phyloP scores from a whole-genome alignment of 2,329 filamentous ascomycete genomes.

The Hypoxylon sp. region DNA sequence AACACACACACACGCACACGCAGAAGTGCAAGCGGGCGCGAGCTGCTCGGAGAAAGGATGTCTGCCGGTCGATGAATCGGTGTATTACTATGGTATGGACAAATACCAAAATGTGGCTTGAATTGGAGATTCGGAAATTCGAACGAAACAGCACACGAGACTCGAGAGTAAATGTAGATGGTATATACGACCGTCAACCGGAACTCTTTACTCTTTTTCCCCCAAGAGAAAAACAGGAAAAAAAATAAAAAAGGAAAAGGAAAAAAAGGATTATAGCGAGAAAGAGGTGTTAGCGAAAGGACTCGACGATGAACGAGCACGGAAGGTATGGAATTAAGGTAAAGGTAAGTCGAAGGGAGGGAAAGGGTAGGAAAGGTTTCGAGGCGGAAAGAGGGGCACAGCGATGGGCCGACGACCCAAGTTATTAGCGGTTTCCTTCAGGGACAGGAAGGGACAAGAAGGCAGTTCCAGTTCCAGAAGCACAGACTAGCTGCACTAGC shows the following conservation, averaged over 20 bases:
- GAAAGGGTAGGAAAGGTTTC: conserved; percentile 39
- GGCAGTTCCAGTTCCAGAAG: conserved; percentile 23
- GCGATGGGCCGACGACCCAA: conserved; percentile 37
- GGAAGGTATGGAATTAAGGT: conserved; percentile 41
- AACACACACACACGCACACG: conserved; percentile 30
- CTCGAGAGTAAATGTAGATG: conserved; percentile 30
- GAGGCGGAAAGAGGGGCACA: conserved; percentile 43
- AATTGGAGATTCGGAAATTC: conserved; percentile 30
- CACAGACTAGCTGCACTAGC: conserved; percentile 20
- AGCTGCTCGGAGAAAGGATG: conserved; percentile 29
- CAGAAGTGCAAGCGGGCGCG: conserved; percentile 15
- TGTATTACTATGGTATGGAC: conserved; percentile 42
- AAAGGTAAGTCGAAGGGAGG: conserved; percentile 39
- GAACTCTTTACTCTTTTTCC: conserved; percentile 27
- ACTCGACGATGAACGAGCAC: conserved; percentile 37
- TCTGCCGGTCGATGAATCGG: conserved; percentile 38
- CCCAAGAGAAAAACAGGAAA: conserved; percentile 21
- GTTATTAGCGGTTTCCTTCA: conserved; percentile 31
- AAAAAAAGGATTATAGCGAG: conserved; percentile 33
- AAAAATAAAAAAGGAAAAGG: conserved; percentile 16
- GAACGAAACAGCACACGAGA: conserved; percentile 36
- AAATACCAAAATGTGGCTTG: conserved; percentile 42
- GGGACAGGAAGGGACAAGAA: conserved; percentile 13
- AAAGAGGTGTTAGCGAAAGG: conserved; percentile 36
- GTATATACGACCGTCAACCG: conserved; percentile 41